These are phyloP conservation scores for Coemansia sp. DNA, from an alignment of 192 early-diverging fungal genomes.

Conservation along the genomic window DNA sequence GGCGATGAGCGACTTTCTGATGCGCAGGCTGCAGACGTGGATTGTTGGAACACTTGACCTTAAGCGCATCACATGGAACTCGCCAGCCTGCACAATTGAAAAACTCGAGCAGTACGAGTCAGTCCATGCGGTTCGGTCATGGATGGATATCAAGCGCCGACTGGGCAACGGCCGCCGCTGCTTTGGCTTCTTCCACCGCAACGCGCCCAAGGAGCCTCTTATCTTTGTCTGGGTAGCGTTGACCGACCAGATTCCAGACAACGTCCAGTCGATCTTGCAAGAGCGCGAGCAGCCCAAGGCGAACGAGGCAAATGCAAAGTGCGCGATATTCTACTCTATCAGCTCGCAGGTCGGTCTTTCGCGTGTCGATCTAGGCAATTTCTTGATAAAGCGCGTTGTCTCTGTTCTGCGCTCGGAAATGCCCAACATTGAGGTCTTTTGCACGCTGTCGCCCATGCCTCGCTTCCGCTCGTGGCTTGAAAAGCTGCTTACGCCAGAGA, in stretches of 20 bases:
- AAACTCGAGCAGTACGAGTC: slow-evolving; percentile 85
- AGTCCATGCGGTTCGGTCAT: slow-evolving; percentile 81
- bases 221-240: slow-evolving; percentile 90
- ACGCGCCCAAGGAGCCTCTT: slow-evolving; percentile 77
- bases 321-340: slow-evolving; percentile 94
- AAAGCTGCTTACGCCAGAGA: slow-evolving; percentile 42
- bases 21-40: slow-evolving; percentile 70
- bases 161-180: slow-evolving; percentile 71
- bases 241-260: slow-evolving; percentile 59
- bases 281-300: slow-evolving; percentile 51
- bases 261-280: slow-evolving; percentile 69
- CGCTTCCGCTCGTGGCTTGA: slow-evolving; percentile 81
- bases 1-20: slow-evolving; percentile 66
- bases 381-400: slow-evolving; percentile 87
- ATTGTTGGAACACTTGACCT: slow-evolving; percentile 76
- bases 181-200: slow-evolving; percentile 82
- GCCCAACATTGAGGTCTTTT: slow-evolving; percentile 75
- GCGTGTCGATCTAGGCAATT: slow-evolving; percentile 89
- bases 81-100: slow-evolving; percentile 75
- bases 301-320: slow-evolving; percentile 52
- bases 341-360: slow-evolving; percentile 82
- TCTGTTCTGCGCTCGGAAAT: slow-evolving; percentile 68
- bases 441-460: slow-evolving; percentile 89
- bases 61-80: slow-evolving; percentile 81
- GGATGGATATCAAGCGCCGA: slow-evolving; percentile 80